phyloP scores from a whole-genome alignment of 2,329 filamentous ascomycete species.

The Lachnellula suecica region DNA sequence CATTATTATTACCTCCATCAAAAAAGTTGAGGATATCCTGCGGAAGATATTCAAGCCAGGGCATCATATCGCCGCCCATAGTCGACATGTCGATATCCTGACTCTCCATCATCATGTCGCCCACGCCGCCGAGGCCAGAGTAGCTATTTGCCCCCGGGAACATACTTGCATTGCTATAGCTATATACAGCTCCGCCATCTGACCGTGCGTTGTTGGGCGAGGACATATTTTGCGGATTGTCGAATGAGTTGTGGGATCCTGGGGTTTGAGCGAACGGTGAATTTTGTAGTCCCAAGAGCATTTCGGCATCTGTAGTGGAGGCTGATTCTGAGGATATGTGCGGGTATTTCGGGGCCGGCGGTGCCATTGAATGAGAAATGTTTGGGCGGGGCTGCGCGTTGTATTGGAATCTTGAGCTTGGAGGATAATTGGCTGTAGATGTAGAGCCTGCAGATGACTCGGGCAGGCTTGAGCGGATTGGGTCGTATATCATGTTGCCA shows the following conservation, averaged over 20 bases:
- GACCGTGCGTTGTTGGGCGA: slow-evolving; percentile 12
- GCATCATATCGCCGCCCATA: slow-evolving; percentile 68
- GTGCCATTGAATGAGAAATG: slow-evolving; percentile 25
- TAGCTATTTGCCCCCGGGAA: slow-evolving; percentile 16
- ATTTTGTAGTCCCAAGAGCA: slow-evolving; percentile 46
- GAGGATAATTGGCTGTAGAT: slow-evolving; percentile 40
- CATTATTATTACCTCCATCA: slow-evolving; percentile 30
- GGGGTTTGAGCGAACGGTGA: slow-evolving; percentile 35
- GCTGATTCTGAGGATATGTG: slow-evolving; percentile 32
- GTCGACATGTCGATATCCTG: slow-evolving; percentile 75
- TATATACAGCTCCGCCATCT: slow-evolving; percentile 3
- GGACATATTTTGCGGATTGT: slow-evolving; percentile 11
- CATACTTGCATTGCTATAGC: slow-evolving; percentile 15
- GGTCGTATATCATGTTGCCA: slow-evolving; percentile 60
- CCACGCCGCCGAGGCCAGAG: slow-evolving; percentile 27
- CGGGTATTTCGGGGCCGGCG: slow-evolving; percentile 34
- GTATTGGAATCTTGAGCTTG: slow-evolving; percentile 32
- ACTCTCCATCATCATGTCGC: slow-evolving; percentile 68
- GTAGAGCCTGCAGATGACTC: slow-evolving; percentile 43
- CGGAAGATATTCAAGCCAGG: slow-evolving; percentile 74
- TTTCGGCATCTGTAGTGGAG: slow-evolving; percentile 45
- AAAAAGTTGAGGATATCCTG: slow-evolving; percentile 62
- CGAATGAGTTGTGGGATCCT: slow-evolving; percentile 16
- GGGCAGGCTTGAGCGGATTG: slow-evolving; percentile 55
- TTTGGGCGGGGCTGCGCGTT: slow-evolving; percentile 37